These are phyloP conservation scores for Podospora anserina DNA, from an alignment of 495 filamentous ascomycete species.

Conservation along the genomic window DNA sequence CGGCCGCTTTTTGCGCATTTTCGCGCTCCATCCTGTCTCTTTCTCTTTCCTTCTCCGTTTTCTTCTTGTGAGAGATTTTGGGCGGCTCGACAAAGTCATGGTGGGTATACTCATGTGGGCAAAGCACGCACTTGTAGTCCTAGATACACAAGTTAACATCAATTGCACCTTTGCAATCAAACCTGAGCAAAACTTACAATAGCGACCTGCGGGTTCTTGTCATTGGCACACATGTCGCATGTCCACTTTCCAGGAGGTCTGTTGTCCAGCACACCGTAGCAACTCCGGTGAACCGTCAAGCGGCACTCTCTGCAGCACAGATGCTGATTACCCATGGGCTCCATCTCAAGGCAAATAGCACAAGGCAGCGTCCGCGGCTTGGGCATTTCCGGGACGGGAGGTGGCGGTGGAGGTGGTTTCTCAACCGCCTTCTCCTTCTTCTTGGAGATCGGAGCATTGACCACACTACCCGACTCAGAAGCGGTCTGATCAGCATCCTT, in stretches of 20 bases:
- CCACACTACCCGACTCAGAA: constrained; percentile 29
- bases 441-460: constrained; percentile 43
- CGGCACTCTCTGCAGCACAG: constrained; percentile 80
- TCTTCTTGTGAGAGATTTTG: constrained; percentile 77
- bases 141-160: constrained; percentile 37
- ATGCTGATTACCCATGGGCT: constrained; percentile 67
- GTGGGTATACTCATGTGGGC: constrained; percentile 71
- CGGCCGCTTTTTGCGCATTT: constrained; percentile 65
- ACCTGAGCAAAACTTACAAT: constrained; percentile 55
- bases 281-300: constrained; percentile 87
- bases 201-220: constrained; percentile 79
- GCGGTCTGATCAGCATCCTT: constrained; percentile 50
- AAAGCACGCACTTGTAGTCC: constrained; percentile 89
- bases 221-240: constrained; percentile 94
- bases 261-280: constrained; percentile 77
- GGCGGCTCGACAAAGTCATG: constrained; percentile 81
- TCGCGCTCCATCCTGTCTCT: constrained; percentile 83
- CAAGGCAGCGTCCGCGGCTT: constrained; percentile 77
- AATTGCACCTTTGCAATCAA: background rate
- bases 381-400: constrained; percentile 66
- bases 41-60: constrained; percentile 86
- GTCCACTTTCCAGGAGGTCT: constrained; percentile 79
- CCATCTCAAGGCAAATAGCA: constrained; percentile 74
- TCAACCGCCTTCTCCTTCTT: constrained; percentile 65
- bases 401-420: constrained; percentile 45